phyloP scores from a whole-genome alignment of 208 protist species.

The Leishmania major region DNA sequence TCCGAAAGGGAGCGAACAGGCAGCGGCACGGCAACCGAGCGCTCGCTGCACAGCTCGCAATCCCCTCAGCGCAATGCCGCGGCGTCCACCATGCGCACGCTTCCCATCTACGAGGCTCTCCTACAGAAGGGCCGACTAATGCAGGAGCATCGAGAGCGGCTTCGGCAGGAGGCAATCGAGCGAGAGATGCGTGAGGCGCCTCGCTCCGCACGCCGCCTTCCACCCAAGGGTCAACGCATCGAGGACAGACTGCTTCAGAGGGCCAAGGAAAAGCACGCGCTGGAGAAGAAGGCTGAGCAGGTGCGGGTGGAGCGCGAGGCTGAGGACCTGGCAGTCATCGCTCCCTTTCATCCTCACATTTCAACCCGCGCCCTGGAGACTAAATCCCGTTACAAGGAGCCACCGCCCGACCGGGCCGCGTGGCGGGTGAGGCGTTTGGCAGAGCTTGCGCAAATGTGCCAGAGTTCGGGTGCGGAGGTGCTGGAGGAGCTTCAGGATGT shows the following conservation, averaged over 20 bases:
- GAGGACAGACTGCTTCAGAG: constrained; percentile 60
- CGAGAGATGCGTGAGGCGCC: constrained; percentile 43
- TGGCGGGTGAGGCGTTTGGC: constrained; percentile 29
- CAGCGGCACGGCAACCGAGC: background rate
- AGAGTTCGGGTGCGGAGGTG: constrained; percentile 15
- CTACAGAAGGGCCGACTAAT: constrained; percentile 66
- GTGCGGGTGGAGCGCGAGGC: constrained; percentile 35
- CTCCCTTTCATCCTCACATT: constrained; percentile 60
- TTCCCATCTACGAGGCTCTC: constrained; percentile 66
- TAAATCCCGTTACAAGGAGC: constrained; percentile 35
- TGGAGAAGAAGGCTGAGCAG: constrained; percentile 21
- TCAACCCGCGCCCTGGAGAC: constrained; percentile 46
- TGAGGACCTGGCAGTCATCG: constrained; percentile 35
- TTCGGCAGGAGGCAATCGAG: constrained; percentile 41
- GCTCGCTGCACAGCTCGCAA: background rate
- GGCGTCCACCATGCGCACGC: background rate
- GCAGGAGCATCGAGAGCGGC: constrained; percentile 48
- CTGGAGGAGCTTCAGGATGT: constrained; percentile 29
- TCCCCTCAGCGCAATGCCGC: background rate
- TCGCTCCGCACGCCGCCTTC: constrained; percentile 8
- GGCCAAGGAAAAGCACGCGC: constrained; percentile 45
- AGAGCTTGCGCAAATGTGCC: constrained; percentile 29
- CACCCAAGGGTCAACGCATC: constrained; percentile 37
- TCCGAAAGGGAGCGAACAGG: background rate
- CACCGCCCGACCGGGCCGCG: constrained; percentile 24